Percentiles rank a stretch among this genome's conserved stretches.
Conservation (phyloP, 2,329 filamentous ascomycete species). For the Chaetomiaceae sp. region DNA sequence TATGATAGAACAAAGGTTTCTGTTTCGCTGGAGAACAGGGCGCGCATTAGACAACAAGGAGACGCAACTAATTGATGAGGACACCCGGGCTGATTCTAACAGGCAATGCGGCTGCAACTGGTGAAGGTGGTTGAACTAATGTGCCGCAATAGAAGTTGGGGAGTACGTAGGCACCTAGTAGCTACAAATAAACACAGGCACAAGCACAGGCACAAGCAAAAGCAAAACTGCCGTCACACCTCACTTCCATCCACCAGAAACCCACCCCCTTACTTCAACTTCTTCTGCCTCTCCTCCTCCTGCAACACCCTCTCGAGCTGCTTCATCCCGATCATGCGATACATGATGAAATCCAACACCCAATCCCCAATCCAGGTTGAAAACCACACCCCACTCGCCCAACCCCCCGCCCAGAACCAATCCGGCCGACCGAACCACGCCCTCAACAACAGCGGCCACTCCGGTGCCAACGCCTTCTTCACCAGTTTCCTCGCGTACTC, state of each 20-base stretch:
- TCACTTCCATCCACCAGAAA: background rate
- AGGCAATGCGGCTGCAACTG: too few relatives aligned
- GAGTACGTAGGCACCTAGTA: too few relatives aligned
- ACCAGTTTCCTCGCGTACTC: conserved; percentile 43
- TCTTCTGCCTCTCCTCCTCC: conserved; percentile 27
- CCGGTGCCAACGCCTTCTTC: conserved; percentile 36
- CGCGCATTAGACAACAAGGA: too few relatives aligned
- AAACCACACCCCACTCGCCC: conserved; percentile 30
- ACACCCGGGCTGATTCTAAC: too few relatives aligned
- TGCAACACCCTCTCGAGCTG: conserved; percentile 31
- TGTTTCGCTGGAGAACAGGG: too few relatives aligned
- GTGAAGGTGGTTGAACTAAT: too few relatives aligned
- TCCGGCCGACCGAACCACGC: conserved; percentile 39
- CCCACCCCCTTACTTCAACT: conserved; percentile 18
- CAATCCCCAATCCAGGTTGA: conserved; percentile 36
- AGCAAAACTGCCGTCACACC: too few relatives aligned
- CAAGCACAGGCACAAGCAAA: too few relatives aligned
- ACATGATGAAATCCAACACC: conserved; percentile 34
- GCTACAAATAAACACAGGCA: too few relatives aligned
- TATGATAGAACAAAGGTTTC: too few relatives aligned
- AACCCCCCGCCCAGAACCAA: conserved; percentile 41
- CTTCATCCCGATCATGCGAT: conserved; percentile 31
- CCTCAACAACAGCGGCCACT: conserved; percentile 33
- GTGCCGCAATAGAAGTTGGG: too few relatives aligned
- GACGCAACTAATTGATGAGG: too few relatives aligned